Percentiles rank a stretch among this genome's conserved stretches.
These are phyloP conservation scores for Torrubiella hemipterigena DNA, from an alignment of 2,329 filamentous ascomycete genomes.

Conservation along the genomic window DNA sequence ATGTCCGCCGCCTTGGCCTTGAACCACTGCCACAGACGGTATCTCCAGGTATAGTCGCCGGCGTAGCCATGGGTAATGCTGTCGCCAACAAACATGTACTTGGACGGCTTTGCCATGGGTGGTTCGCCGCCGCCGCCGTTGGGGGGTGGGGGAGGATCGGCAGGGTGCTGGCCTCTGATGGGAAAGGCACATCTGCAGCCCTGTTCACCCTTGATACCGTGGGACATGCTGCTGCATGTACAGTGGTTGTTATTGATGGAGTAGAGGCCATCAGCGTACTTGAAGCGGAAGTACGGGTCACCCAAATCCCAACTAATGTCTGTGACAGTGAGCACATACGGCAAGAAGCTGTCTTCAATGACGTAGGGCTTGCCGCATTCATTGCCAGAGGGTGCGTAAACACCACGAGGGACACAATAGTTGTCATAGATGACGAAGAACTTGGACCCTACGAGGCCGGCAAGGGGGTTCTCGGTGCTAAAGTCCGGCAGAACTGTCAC, in stretches of 20 bases:
- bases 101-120: too few relatives aligned
- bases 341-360: too few relatives aligned
- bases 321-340: too few relatives aligned
- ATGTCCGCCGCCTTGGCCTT: conserved; percentile 7
- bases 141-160: too few relatives aligned
- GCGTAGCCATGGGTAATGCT: conserved; percentile 25
- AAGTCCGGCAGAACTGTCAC: not conserved
- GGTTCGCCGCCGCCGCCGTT: too few relatives aligned
- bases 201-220: not conserved
- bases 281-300: too few relatives aligned
- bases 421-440: not conserved
- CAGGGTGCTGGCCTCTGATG: too few relatives aligned
- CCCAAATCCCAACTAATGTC: too few relatives aligned
- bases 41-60: conserved; percentile 30
- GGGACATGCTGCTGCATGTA: not conserved
- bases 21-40: conserved; percentile 27
- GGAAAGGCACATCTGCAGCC: not conserved
- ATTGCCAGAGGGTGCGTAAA: too few relatives aligned
- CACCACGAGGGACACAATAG: not conserved
- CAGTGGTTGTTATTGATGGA: not conserved
- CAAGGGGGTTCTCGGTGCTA: not conserved
- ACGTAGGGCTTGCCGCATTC: too few relatives aligned
- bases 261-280: too few relatives aligned
- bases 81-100: conserved; percentile 23
- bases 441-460: not conserved